Conservation (phyloP, 441 rosid species). For the Isatis lusitanica region DNA sequence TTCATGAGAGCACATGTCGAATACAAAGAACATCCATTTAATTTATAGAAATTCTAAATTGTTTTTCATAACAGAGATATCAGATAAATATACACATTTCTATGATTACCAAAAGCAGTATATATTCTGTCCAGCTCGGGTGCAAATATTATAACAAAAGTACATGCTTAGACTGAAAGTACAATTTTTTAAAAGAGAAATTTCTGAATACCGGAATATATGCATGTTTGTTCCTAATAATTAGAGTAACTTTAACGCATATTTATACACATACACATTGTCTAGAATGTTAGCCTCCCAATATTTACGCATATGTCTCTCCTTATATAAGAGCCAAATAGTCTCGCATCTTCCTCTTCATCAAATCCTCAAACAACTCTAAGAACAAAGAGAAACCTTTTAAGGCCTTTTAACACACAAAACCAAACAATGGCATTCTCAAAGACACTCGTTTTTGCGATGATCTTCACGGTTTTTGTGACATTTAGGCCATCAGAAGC, state of each 20-base stretch:
- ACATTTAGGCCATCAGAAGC: conserved; percentile 39
- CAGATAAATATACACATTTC: not conserved
- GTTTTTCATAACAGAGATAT: not conserved
- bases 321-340: conserved; percentile 1
- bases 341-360: conserved; percentile 14
- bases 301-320: not conserved
- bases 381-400: not conserved
- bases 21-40: not conserved
- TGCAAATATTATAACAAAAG: conserved; percentile 22
- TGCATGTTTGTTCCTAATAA: conserved; percentile 29
- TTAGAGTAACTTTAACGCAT: conserved; percentile 70
- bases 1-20: not conserved
- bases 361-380: conserved; percentile 29
- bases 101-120: conserved; percentile 1
- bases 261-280: conserved; percentile 27
- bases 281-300: conserved; percentile 14
- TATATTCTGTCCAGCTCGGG: conserved; percentile 1
- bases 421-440: conserved; percentile 40
- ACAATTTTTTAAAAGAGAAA: conserved; percentile 1
- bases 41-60: not conserved
- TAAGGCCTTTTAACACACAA: not conserved
- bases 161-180: conserved; percentile 37
- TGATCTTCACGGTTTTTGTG: conserved; percentile 25
- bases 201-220: conserved; percentile 19
- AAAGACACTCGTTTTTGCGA: conserved; percentile 11